Conservation (phyloP, 73 alveolate genomes). For the Paramecium biaurelia region DNA sequence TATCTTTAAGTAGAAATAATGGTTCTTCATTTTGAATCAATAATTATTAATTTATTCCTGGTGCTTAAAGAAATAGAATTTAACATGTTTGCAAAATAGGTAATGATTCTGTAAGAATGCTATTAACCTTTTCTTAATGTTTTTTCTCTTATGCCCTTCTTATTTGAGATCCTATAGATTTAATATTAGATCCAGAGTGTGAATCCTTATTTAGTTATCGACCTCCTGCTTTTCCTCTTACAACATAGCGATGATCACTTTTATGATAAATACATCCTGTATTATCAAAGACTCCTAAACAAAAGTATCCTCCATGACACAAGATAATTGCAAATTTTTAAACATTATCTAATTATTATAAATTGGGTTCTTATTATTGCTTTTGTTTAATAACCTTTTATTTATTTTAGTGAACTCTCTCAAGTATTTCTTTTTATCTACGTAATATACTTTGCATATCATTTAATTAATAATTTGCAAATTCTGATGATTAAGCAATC, state of each 20-base stretch:
- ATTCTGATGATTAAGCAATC: slow-evolving; percentile 43
- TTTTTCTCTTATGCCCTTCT: slow-evolving; percentile 97
- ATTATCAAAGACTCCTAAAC: slow-evolving; percentile 76
- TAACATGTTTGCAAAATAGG: slow-evolving; percentile 80
- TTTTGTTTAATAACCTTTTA: slow-evolving; percentile 50
- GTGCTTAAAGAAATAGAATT: slow-evolving; percentile 95
- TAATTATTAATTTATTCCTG: slow-evolving; percentile 92
- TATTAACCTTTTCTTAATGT: slow-evolving; percentile 89
- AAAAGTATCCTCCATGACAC: slow-evolving; percentile 97
- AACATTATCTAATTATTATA: slow-evolving; percentile 59
- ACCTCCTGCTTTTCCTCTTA: slow-evolving; percentile 93
- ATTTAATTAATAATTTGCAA: slow-evolving; percentile 45
- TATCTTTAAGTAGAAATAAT: slow-evolving; percentile 66
- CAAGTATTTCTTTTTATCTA: slow-evolving; percentile 80
- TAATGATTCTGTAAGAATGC: slow-evolving; percentile 75
- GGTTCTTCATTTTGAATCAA: slow-evolving; percentile 88
- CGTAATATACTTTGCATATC: slow-evolving; percentile 69
- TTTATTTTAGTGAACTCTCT: slow-evolving; percentile 74
- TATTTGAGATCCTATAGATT: slow-evolving; percentile 94
- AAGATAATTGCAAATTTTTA: slow-evolving; percentile 83
- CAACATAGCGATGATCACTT: slow-evolving; percentile 95
- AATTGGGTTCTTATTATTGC: slow-evolving; percentile 67
- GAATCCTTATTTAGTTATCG: slow-evolving; percentile 90
- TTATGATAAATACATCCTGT: slow-evolving; percentile 81
- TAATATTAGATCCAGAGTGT: slow-evolving; percentile 73